phyloP scores from a whole-genome alignment of 805 yeast species.

The Starmerella bombi region DNA sequence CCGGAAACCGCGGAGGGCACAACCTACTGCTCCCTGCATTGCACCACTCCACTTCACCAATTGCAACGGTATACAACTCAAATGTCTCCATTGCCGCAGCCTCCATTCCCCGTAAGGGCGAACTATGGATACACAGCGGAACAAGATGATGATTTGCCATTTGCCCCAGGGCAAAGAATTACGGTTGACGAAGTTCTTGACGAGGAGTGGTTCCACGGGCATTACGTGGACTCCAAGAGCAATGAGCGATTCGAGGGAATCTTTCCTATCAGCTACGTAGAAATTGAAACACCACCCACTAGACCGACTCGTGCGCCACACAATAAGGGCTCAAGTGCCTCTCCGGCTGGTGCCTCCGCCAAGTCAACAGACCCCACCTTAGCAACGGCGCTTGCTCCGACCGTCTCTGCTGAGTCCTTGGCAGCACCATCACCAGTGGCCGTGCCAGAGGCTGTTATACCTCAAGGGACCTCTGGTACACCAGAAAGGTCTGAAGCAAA shows the following conservation, averaged over 20 bases:
- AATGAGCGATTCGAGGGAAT: constrained; percentile 42
- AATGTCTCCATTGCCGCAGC: constrained; percentile 5
- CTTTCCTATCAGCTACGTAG: constrained; percentile 80
- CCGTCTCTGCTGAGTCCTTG: constrained; percentile 16
- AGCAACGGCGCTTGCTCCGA: constrained; percentile 19
- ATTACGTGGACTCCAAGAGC: constrained; percentile 38
- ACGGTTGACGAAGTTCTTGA: constrained; percentile 72
- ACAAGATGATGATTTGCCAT: constrained; percentile 72
- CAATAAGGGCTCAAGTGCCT: constrained; percentile 6
- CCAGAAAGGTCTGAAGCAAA: too few species aligned
- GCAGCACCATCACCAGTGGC: constrained; percentile 2
- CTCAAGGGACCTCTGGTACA: too few species aligned
- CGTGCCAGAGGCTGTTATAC: constrained; percentile 1
- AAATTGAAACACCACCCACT: constrained; percentile 20
- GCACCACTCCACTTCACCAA: background rate
- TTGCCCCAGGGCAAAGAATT: constrained; percentile 53
- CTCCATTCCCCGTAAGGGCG: constrained; percentile 59
- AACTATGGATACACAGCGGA: constrained; percentile 54
- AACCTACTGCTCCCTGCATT: background rate
- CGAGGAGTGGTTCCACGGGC: constrained; percentile 83
- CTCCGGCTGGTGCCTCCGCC: background rate
- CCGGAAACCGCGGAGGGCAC: too few species aligned
- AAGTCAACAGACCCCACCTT: background rate
- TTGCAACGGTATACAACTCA: background rate
- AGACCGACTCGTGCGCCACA: constrained; percentile 12